Base-by-base conservation (phyloP, 2,329 filamentous ascomycete species). In the Phialophora tarda region DNA sequence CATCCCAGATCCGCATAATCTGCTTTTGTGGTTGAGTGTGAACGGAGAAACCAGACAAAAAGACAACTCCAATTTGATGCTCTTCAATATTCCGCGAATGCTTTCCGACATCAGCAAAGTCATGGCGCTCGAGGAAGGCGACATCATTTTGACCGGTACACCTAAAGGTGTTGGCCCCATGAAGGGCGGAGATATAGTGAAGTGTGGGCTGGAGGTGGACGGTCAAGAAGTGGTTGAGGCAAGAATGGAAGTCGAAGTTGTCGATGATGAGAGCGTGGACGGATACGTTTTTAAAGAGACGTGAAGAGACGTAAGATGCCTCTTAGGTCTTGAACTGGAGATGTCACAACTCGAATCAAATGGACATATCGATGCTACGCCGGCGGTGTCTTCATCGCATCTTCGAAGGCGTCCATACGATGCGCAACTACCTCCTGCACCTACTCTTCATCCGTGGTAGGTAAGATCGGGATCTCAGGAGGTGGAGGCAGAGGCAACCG, bases 101-200 rank as follows among this genome's bases (percentile, higher is more conserved):
- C 79, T 99, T 75, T 91, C 90, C 74, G 93, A 97, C 81, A 96
- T 99, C 76, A 95, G 92, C 71, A 89, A 89, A 77, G 93, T 98
- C 65, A 97, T 98, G 93, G 93, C 92, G 8, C 83, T 99, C 66
- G 90, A 96, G 79, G 87, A 91, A 75, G 95, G 94, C 57, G 95
- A 99, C 78, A 89, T 99, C 75, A 88, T 99, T 57, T 82, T 99
- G 73, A 99, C 95, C n/a, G 95, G 95, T 21, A 99, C 95, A 59
- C 95, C 95, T 58, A 97, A 97, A 81, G 95, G 95, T 12, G 95
- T 99, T 1, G 95, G 95, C 1, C 85, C 89, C 23, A 93, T 97
- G 1, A 87, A 88, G 67, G 88, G 91, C 0, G 95, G 95, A 2
- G 93, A 99, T 80, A 83, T 94, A 34, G 92, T 99, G 85, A 89